A percentile compares a stretch with the other conserved stretches of the same genome.
Conservation (phyloP, 139 green algal genomes). For the Chlamydomonas incerta region DNA sequence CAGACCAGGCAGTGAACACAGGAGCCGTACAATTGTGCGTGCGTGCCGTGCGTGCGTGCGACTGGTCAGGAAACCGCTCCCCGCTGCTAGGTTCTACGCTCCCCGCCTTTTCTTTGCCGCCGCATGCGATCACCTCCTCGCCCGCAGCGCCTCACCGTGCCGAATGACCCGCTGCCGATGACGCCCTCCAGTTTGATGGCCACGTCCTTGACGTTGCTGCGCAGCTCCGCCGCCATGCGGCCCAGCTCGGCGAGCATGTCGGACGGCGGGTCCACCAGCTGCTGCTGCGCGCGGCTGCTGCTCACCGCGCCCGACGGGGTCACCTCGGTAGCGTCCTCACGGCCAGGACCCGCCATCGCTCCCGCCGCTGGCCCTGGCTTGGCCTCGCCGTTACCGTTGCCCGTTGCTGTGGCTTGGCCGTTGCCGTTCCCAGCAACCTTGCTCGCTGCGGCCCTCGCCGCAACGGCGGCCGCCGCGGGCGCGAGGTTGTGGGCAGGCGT, state of each 20-base stretch:
- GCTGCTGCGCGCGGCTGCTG: neutral
- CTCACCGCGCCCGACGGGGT: neutral
- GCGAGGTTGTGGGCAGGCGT: too few relatives aligned
- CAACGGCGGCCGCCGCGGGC: too few relatives aligned
- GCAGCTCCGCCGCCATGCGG: neutral
- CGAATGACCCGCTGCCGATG: constrained; percentile 13
- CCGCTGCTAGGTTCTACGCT: too few relatives aligned
- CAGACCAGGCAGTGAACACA: too few relatives aligned
- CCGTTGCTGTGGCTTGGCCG: too few relatives aligned
- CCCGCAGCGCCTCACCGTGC: constrained; percentile 37
- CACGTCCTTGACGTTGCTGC: constrained; percentile 7
- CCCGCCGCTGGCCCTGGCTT: too few relatives aligned
- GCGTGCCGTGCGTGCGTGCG: too few relatives aligned
- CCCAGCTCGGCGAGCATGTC: constrained; percentile 24
- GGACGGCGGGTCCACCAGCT: neutral
- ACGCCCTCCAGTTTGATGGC: constrained; percentile 15
- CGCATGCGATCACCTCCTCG: neutral
- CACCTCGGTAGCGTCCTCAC: neutral
- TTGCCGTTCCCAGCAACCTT: too few relatives aligned
- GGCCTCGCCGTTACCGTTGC: neutral
- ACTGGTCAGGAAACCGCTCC: too few relatives aligned
- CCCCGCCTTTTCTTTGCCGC: too few relatives aligned
- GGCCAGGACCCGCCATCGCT: neutral
- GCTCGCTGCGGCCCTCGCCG: too few relatives aligned
- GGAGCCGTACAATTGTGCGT: neutral